Base-by-base conservation (phyloP, 352 stramenopile species). In the Globisporangium cylindrosporum region DNA sequence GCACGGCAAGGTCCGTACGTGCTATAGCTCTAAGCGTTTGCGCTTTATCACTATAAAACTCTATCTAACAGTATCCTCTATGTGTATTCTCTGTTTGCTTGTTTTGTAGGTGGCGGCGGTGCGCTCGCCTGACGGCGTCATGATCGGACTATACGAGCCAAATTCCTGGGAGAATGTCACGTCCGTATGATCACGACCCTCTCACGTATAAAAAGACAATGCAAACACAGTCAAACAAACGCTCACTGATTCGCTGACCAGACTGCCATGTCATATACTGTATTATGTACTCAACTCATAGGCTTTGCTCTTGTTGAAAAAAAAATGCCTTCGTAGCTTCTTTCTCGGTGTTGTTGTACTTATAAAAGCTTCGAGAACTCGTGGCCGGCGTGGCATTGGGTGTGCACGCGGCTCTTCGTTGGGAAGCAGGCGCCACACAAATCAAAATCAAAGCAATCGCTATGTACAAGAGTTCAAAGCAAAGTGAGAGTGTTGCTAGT, bases 81-180 rank as follows among this genome's bases (percentile, higher is more conserved):
- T 43, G 36, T 14, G 10, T 24, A 24, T 24, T 43, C 29, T 34
- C 59, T 49, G 27, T 41, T 46, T 62, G 18, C 59, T 29, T 62
- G 58, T 53, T 27, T 32, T 53, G 29, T 66, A 95, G 84, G 85
- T 97, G 46, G 91, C 90, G 14, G 86, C 89, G 18, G 55, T 97
- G 43, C 91, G 91, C 24, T 96, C 87, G 25, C 91, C 91, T 0
- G 91, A 97, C 69, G 91, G 91, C 51, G 87, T 96, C 60, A 97
- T 97, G 91, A 96, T 97, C 63, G 91, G 91, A 4, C 79, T 97
- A 27, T 97, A 97, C 70, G 89, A 97, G 67, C 86, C 90, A 27
- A 96, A 97, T 68, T 88, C 86, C 56, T 93, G 85, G 86, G 86
- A 93, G 5, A 92, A 89, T 58, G 88, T 92, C 54, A 95, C 88